Evolutionary conservation across 2,329 filamentous ascomycete genomes (phyloP).

Genomic region (Exophiala sp.): DNA sequence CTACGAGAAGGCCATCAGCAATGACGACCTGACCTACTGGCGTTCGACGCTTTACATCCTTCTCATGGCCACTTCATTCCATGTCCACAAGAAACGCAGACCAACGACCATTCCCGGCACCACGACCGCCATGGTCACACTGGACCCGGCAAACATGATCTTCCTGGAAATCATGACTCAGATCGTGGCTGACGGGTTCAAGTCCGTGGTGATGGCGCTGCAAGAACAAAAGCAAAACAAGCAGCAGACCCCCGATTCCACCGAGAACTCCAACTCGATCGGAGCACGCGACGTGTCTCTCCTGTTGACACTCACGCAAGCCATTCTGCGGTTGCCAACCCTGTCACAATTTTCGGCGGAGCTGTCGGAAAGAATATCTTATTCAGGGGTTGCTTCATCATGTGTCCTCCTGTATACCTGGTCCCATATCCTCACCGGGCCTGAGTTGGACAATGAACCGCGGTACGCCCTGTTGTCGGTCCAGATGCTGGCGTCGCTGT

Average conservation of each 20-base stretch:
- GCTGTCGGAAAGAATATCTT: constrained; percentile 62
- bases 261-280: constrained; percentile 40
- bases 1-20: constrained; percentile 55
- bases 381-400: constrained; percentile 66
- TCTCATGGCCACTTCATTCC: constrained; percentile 67
- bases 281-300: constrained; percentile 77
- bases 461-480: constrained; percentile 90
- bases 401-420: constrained; percentile 87
- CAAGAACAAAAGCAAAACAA: constrained; percentile 59
- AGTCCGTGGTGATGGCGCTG: constrained; percentile 70
- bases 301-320: constrained; percentile 81
- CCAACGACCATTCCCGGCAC: constrained; percentile 29
- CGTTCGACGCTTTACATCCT: constrained; percentile 76
- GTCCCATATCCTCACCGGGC: constrained; percentile 71
- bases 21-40: constrained; percentile 63
- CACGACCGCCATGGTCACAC: constrained; percentile 10
- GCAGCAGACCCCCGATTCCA: neutral
- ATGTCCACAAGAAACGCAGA: constrained; percentile 36
- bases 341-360: constrained; percentile 66
- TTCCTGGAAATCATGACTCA: constrained; percentile 64
- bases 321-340: constrained; percentile 70
- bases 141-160: constrained; percentile 33
- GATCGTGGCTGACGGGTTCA: constrained; percentile 75
- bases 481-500: constrained; percentile 81
- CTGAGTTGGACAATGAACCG: constrained; percentile 60